Evolutionary conservation across 768 basidiomycete genomes (phyloP), one percentile per base, ranked within the genome.

Genomic region (Boletus edulis): DNA sequence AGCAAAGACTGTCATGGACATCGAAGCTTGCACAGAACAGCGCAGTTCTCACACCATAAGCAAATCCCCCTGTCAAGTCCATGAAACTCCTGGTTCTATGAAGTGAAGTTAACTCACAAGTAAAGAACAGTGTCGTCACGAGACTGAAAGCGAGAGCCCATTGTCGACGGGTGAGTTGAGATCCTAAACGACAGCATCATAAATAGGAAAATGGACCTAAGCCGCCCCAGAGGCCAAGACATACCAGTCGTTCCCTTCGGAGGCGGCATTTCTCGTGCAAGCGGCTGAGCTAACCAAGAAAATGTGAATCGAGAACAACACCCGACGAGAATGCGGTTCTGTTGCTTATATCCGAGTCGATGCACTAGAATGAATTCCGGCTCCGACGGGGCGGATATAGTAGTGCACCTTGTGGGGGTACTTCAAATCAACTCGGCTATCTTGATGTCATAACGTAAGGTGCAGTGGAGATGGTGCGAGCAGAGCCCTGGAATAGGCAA

Each of bases 121-220:
- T 85, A 71, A 89, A 89, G 77, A 89, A 89, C 32, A 89, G 75
- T 12, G 86, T 81, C 18, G 87, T 89, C 55, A 91, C 84, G 51
- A 89, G 79, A 38, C 75, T 74, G 66, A 87, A 90, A 9, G 87
- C 77, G 65, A 78, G 84, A 27, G 70, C 71, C 79, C 78, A 84
- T 61, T 75, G 72, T 44, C 65, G 72, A 57, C 68, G 72, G n/a
- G 68, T 69, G 54, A 82, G 69, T 57, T 81, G 74, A 48, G 78
- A 66, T 45, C 68, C 70, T 69, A 31, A 24, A 49, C 20, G 14
- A 14, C 6, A 38, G 37, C 42, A 31, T 18, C 14, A 48, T 39
- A 17, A 9, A 12, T 46, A 20, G 46, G 32, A 49, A 37, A 38
- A 37, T 4, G 18, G 22, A 5, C 22, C 3, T 31, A 39, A 1